These are phyloP conservation scores for Incumbomyces delicatus DNA, from an alignment of 2,329 filamentous ascomycete species.

Conservation along the genomic window DNA sequence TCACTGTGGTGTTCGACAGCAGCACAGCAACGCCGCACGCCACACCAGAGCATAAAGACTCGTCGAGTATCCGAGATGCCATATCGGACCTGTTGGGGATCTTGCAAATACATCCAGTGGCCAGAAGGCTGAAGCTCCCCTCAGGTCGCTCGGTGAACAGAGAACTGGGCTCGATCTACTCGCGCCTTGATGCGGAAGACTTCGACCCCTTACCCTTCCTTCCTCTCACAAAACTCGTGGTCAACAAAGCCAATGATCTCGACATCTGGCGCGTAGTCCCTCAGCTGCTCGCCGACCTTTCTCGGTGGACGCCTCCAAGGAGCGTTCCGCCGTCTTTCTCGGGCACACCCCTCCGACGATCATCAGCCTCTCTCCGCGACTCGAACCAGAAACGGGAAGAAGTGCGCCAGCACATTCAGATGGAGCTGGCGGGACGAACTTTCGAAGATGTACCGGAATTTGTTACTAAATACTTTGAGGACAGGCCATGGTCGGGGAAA, in stretches of 20 bases:
- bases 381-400: constrained; percentile 1
- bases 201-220: background rate
- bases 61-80: background rate
- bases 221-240: constrained; percentile 11
- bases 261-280: constrained; percentile 14
- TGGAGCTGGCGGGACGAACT: background rate
- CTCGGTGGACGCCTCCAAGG: constrained; percentile 10
- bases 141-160: background rate
- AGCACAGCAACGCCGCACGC: background rate
- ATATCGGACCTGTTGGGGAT: background rate
- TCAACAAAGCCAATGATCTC: constrained; percentile 10
- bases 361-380: background rate
- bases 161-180: background rate
- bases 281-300: constrained; percentile 9
- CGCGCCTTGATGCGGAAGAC: background rate
- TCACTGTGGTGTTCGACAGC: background rate
- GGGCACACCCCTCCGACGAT: background rate
- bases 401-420: background rate
- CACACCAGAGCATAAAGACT: background rate
- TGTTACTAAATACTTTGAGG: background rate
- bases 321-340: background rate
- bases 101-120: background rate
- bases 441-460: background rate
- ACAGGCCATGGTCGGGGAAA: background rate
- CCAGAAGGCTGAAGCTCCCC: background rate